Evolutionary conservation across 306 rosid species (phyloP), one percentile per base, ranked within the genome.

Genomic region (Leucaena leucocephala): DNA sequence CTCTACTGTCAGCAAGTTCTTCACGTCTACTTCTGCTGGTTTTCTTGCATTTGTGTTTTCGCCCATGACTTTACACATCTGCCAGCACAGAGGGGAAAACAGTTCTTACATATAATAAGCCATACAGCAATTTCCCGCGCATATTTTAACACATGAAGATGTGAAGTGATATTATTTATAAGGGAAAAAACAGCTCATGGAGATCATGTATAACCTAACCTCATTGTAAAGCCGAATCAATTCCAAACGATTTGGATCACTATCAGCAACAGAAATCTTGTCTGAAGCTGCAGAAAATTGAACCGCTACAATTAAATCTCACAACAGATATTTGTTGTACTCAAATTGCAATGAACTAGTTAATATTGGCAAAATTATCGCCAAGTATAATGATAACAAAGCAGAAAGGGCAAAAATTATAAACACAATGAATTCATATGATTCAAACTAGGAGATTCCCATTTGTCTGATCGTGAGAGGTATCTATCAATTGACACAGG

Each of bases 1-100:
- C 76, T 85, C 96, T 1, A 95, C 39, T 16, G 85, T 62, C 27
- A 34, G 72, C 14, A 83, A 73, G 72, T 83, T 89, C 80, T 84
- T 80, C 65, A 55, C 77, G 42, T 79, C 75, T 27, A 44, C 77
- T 75, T 71, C 84, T 14, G 82, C 77, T 2, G 76, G 71, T 83
- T 84, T 84, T 81, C 80, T 78, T 2, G 84, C 83, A 72, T 66
- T 59, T 69, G 87, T 63, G 45, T 76, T 84, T 85, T 82, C 93
- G 69, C 87, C 90, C 82, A 92, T 81, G 38, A 80, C 75, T 76
- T 85, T 89, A 87, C 97, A 95, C 91, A 93, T 87, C 99, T 95
- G 97, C 78, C 78, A 80, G 71, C 48, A 76, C 27, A 27, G 58
- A 78, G 44, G 54, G 55, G 33, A 44, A 72, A 15, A 68, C 63